Evolutionary conservation across 2,329 filamentous ascomycete genomes (phyloP), one percentile per base, ranked within the genome.

Genomic region (Tricladium varicosporioides): DNA sequence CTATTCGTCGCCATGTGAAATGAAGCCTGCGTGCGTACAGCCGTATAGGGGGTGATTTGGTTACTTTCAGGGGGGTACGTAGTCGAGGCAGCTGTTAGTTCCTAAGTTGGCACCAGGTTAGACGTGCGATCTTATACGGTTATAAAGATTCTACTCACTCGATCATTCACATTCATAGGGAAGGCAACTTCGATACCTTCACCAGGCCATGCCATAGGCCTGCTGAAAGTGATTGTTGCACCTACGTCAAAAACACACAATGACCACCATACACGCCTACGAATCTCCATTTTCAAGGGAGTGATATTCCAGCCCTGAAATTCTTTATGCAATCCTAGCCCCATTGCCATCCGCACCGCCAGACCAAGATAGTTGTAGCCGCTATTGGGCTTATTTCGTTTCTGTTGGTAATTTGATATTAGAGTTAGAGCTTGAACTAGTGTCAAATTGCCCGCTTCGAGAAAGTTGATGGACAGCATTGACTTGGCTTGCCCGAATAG

Each of bases 311-410:
- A 60, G n/a, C 51, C 49, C 31, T 50, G 51, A 42, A 63, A 63
- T 33, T 63, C 61, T 48, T 63, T 63, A 59, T 80, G 78, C 2
- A 81, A 69, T 0, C 78, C 78, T 4, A 81, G 64, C 0, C 77
- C 76, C 50, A 79, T 74, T 9, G 92, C 92, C 87, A 97, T 91
- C 63, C 92, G 89, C 65, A 97, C 89, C 4, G 93, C 97, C 69
- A 97, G 84, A 73, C 95, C 96, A 53, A 97, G 86, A 75, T 97
- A 97, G 11, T 79, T 80, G 60, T 78, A 80, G 1, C 77, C 77
- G 0, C 77, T 78, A 58, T 81, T 81, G 2, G 78, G 78, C 40
- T 76, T 74, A 62, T 80, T 75, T 31, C 75, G 70, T 62, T 80
- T 80, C 31, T 56, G 54, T 51, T 46, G 42, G 42, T 56, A 56